Evolutionary conservation across 257 asterid genomes (phyloP).

Genomic region (Ilex asprella): DNA sequence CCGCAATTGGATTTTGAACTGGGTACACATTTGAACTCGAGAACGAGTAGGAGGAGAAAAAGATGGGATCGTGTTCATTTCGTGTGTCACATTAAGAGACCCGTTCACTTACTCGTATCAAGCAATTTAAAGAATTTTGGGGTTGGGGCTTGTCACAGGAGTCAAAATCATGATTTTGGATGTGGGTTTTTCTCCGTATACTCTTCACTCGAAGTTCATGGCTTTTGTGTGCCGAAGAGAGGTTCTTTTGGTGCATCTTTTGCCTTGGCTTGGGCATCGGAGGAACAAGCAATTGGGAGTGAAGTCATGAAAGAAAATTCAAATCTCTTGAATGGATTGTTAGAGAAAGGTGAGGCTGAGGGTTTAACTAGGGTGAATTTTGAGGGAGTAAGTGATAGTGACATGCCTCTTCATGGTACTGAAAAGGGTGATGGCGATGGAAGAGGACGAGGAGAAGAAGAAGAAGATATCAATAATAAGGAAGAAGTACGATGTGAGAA

Average conservation of each 20-base stretch:
- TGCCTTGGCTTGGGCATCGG: constrained; percentile 47
- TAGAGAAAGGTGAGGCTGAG: constrained; percentile 13
- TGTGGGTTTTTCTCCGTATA: constrained; percentile 15
- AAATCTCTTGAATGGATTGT: constrained; percentile 15
- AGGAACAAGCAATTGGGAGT: constrained; percentile 35
- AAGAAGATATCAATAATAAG: constrained; percentile 7
- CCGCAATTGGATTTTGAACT: constrained; percentile 40
- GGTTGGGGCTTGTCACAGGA: constrained; percentile 13
- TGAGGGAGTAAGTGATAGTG: constrained; percentile 14
- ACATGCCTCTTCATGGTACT: neutral
- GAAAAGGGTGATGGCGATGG: neutral
- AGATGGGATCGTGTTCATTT: constrained; percentile 22
- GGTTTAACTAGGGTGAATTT: constrained; percentile 7
- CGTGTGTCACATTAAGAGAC: constrained; percentile 5
- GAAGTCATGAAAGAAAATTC: constrained; percentile 21
- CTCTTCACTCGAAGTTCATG: constrained; percentile 9
- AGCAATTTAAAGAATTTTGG: constrained; percentile 11
- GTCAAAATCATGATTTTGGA: constrained; percentile 21
- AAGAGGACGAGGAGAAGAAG: neutral
- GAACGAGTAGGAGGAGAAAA: constrained; percentile 34
- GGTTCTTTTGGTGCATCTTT: constrained; percentile 29
- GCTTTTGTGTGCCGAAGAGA: constrained; percentile 22
- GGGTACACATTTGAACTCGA: constrained; percentile 23
- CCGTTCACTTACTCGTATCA: constrained; percentile 17
- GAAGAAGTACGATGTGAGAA: constrained; percentile 14